Base-by-base conservation (phyloP, 2,329 filamentous ascomycete species). In the Trichophyton schoenleinii region DNA sequence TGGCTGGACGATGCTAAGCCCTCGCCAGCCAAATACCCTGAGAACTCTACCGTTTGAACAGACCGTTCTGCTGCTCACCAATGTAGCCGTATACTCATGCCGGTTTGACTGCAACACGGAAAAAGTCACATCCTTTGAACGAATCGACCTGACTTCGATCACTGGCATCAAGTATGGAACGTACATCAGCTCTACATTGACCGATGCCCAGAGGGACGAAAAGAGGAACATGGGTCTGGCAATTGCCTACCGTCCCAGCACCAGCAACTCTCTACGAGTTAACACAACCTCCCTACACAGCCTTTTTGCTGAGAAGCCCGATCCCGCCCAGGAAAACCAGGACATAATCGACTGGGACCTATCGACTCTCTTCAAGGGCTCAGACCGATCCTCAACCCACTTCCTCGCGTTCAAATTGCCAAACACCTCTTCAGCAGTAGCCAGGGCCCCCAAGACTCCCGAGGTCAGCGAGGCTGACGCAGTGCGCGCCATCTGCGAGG, bases 101-200 rank as follows among this genome's bases (percentile, higher is more conserved):
- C 85, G 89, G 13, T 91, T 97, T 67, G 91, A 97, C 73, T 97
- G 92, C 91, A 88, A 88, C 64, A 86, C 91, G 6, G 94, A 97
- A 75, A 97, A 97, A 71, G 89, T 99, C 1, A 87, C 87, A 11
- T 91, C 88, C 0, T 97, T 96, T 72, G 91, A 97, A 74, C 82
- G 91, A 6, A 85, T 96, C 13, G 85, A 88, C 62, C 79, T 97
- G 6, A 80, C 82, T 20, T 88, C 89, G 62, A 78, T 99, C 41
- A 80, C 82, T 1, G 80, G 81, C 25, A 83, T 99, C 67, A 86
- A 85, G 69, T 83, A 86, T 63, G 94, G 94, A 20, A 87, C 89
- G 0, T 99, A 97, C 69, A 88, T 99, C 69, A 96, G 91, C 0
- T 92, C 87, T 2, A 94, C 90, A 0, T 80, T 96, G 3, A 90